Base-by-base conservation (phyloP, 2,329 filamentous ascomycete genomes). In the Fusarium sp. region DNA sequence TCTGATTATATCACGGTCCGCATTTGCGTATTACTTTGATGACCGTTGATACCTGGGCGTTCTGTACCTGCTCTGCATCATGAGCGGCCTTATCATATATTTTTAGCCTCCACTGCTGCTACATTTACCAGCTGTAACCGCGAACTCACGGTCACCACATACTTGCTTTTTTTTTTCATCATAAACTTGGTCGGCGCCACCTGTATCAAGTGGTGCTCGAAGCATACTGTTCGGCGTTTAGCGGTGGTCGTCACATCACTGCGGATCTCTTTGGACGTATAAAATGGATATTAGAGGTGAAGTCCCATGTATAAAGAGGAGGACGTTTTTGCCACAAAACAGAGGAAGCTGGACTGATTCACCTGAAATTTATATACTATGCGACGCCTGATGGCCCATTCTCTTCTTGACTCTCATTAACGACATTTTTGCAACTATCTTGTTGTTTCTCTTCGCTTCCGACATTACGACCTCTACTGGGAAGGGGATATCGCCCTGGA, bases 161-260 rank as follows among this genome's bases (percentile, higher is more conserved):
- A 44, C 57, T 54, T 65, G 41, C 57, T 54, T 61, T 53, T 47
- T 16, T 47, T 7, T 47, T 59, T 61, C 58, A 61, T 57, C 51
- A 67, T 60, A 54, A 61, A 62, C 38, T 66, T 61, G 42, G 54
- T 65, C 51, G 70, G 67, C 57, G 59, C 50, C 58, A 62, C 58
- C 54, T 59, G 59, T 13, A 50, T 47, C 41, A 45, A 60, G 64
- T 36, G 71, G 72, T 35, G 61, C 65, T 58, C 69, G 68, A 77
- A 71, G 75, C 75, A 78, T 76, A 68, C 57, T 70, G 65, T 73
- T 77, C 53, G 76, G 76, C 76, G 76, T 78, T 78, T 67, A 64
- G 73, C 63, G 68, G 74, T 77, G 59, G 77, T 76, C 54, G 61
- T 70, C 51, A 44, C 35, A 71, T 44, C 59, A 76, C 61, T 63